A percentile compares a stretch with the other conserved stretches of the same genome.
phyloP scores from a whole-genome alignment of 1,284 basidiomycete species.

The Fomes fomentarius region DNA sequence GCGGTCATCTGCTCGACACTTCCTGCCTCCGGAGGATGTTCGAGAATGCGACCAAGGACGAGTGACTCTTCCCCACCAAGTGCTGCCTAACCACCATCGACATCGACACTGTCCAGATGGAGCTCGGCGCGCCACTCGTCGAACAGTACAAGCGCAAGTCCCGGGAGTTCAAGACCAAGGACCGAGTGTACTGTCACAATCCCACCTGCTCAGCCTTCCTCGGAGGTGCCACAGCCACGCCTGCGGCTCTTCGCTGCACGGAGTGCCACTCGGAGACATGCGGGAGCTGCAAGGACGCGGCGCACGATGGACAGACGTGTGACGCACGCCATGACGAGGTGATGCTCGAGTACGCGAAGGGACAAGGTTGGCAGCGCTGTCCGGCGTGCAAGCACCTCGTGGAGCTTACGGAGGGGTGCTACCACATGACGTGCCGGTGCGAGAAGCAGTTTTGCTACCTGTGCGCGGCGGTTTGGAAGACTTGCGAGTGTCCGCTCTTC shows the following conservation, averaged over 20 bases:
- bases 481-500: constrained; percentile 17
- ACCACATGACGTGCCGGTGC: constrained; percentile 49
- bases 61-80: constrained; percentile 23
- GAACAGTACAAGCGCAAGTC: constrained; percentile 7
- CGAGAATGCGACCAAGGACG: constrained; percentile 20
- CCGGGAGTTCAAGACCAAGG: constrained; percentile 13
- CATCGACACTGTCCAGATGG: constrained; percentile 9
- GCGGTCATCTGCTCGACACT: constrained; percentile 24
- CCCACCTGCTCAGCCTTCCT: constrained; percentile 21
- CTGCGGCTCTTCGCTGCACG: constrained; percentile 1
- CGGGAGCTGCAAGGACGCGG: constrained; percentile 11
- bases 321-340: no score
- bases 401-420: constrained; percentile 43
- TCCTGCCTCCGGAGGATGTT: constrained; percentile 25
- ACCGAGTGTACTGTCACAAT: constrained; percentile 25
- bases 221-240: constrained; percentile 13
- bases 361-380: constrained; percentile 43
- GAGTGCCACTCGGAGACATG: constrained; percentile 10
- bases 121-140: constrained; percentile 6
- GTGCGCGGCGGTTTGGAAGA: constrained; percentile 42
- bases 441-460: constrained; percentile 46
- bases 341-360: constrained; percentile 34
- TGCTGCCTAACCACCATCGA: constrained; percentile 21
- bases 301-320: no score
- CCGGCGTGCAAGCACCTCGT: constrained; percentile 42